phyloP scores from a whole-genome alignment of 495 filamentous ascomycete species.

The Talaromyces thailandensis region DNA sequence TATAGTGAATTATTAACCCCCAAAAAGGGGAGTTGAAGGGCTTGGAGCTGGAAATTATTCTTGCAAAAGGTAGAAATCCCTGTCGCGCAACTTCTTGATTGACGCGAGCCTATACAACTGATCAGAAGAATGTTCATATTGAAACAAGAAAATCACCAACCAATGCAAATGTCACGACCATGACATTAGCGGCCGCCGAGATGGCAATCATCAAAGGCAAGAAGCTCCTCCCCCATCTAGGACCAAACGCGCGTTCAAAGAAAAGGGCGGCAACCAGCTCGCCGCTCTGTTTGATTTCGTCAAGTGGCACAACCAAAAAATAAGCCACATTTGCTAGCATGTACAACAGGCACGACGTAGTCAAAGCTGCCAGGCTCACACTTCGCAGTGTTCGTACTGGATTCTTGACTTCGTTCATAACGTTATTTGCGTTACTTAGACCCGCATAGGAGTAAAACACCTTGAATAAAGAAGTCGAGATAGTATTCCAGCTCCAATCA shows the following conservation, averaged over 20 bases:
- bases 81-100: slow-evolving; percentile 62
- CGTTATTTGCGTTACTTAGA: slow-evolving; percentile 61
- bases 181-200: slow-evolving; percentile 64
- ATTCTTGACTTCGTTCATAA: slow-evolving; percentile 66
- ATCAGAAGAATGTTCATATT: background rate
- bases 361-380: slow-evolving; percentile 51
- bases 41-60: slow-evolving; percentile 50
- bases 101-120: slow-evolving; percentile 45
- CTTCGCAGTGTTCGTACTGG: slow-evolving; percentile 58
- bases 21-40: slow-evolving; percentile 62
- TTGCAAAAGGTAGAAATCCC: slow-evolving; percentile 61
- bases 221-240: slow-evolving; percentile 43
- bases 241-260: slow-evolving; percentile 58
- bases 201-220: slow-evolving; percentile 57
- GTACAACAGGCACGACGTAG: slow-evolving; percentile 55
- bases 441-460: slow-evolving; percentile 66
- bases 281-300: slow-evolving; percentile 58
- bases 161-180: slow-evolving; percentile 64
- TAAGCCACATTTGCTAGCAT: slow-evolving; percentile 63
- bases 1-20: slow-evolving; percentile 57
- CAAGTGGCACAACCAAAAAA: slow-evolving; percentile 56
- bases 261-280: slow-evolving; percentile 61
- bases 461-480: slow-evolving; percentile 60
- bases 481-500: slow-evolving; percentile 41
- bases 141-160: slow-evolving; percentile 25